These are phyloP conservation scores for Trichosporon coremiiforme DNA, from an alignment of 1,284 basidiomycete species.

Conservation along the genomic window DNA sequence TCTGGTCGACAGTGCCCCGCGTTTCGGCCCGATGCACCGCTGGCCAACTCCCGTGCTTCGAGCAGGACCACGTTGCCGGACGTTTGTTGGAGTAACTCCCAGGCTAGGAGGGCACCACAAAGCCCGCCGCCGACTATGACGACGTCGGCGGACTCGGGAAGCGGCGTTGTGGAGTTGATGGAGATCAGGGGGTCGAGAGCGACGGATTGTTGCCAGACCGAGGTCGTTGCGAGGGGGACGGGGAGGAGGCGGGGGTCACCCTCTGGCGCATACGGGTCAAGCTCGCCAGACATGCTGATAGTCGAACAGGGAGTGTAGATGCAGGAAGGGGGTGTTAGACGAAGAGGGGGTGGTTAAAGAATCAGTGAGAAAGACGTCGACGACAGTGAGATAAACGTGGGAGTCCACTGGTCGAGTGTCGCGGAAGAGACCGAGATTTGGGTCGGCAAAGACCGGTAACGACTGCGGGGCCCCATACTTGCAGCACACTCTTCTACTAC, in stretches of 20 bases:
- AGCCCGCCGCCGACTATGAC: constrained; percentile 49
- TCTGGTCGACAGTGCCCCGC: constrained; percentile 53
- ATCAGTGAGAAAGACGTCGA: not conserved
- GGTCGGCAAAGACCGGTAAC: not conserved
- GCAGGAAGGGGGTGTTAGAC: too few species aligned
- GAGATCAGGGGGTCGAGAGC: constrained; percentile 41
- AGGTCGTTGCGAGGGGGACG: constrained; percentile 37
- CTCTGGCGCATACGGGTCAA: not conserved
- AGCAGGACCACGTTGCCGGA: constrained; percentile 41
- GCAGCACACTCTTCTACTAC: too few species aligned
- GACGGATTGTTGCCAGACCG: constrained; percentile 47
- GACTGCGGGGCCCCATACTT: not conserved
- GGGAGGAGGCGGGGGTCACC: constrained; percentile 26
- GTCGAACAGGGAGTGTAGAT: too few species aligned
- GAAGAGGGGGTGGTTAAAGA: too few species aligned
- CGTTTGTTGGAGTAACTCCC: constrained; percentile 32
- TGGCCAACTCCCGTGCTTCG: constrained; percentile 51
- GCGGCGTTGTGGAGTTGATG: constrained; percentile 30
- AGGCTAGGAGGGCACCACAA: constrained; percentile 41
- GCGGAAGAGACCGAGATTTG: constrained; percentile 2
- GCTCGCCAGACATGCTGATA: too few species aligned
- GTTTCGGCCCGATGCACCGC: constrained; percentile 52
- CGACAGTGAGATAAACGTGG: not conserved
- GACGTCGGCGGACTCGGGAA: constrained; percentile 40
- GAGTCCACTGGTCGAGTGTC: not conserved